A percentile compares a stretch with the other conserved stretches of the same genome.
These are phyloP conservation scores for Fusarium solani-melongenae DNA, from an alignment of 2,329 filamentous ascomycete genomes.

Conservation along the genomic window DNA sequence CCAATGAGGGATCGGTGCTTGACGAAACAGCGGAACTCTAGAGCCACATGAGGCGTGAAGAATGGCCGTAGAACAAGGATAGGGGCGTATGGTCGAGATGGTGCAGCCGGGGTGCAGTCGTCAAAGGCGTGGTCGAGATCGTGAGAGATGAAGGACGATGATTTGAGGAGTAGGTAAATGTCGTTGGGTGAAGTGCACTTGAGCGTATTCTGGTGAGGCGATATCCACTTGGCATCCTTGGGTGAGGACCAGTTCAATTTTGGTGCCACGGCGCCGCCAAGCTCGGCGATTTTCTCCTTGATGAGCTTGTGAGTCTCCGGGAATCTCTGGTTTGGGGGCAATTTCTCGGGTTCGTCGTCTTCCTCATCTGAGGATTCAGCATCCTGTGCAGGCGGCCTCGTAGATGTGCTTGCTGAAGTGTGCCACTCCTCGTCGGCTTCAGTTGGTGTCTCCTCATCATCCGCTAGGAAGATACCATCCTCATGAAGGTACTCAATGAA, in stretches of 20 bases:
- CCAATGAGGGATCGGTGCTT: conserved; percentile 82
- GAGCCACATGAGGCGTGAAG: conserved; percentile 86
- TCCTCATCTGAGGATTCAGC: conserved; percentile 58
- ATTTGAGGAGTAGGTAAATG: conserved; percentile 93
- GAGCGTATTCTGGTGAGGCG: conserved; percentile 84
- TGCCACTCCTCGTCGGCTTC: conserved; percentile 67
- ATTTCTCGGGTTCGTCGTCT: conserved; percentile 54
- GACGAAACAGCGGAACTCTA: conserved; percentile 97
- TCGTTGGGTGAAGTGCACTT: conserved; percentile 91
- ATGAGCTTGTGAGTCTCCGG: conserved; percentile 81
- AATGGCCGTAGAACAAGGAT: conserved; percentile 88
- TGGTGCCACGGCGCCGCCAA: conserved; percentile 87
- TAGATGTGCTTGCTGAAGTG: conserved; percentile 45
- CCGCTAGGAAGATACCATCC: conserved; percentile 90
- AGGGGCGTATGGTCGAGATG: conserved; percentile 69
- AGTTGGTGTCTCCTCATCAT: conserved; percentile 66
- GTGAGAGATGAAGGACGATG: conserved; percentile 93
- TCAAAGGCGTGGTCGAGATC: conserved; percentile 95
- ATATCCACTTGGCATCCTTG: conserved; percentile 96
- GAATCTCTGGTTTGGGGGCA: conserved; percentile 68
- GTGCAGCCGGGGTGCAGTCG: conserved; percentile 61
- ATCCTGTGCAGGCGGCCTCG: conserved; percentile 52
- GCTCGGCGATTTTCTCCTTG: conserved; percentile 78
- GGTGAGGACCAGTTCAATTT: conserved; percentile 98
- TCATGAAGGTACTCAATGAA: conserved; percentile 90